These are phyloP conservation scores for Mycena galopus DNA, from an alignment of 768 basidiomycete species.

Conservation along the genomic window DNA sequence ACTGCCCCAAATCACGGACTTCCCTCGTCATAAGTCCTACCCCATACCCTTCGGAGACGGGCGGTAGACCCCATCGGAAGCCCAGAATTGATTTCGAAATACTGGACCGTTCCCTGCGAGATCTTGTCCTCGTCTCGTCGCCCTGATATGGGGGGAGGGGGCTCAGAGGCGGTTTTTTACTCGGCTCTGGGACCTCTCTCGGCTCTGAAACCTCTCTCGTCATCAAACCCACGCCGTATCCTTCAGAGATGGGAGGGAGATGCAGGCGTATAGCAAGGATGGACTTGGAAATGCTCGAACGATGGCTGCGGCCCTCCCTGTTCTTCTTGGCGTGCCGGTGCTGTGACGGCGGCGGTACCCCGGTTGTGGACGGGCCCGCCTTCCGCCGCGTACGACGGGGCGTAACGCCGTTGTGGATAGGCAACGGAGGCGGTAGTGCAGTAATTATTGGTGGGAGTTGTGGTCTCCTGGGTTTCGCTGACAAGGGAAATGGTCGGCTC, in stretches of 20 bases:
- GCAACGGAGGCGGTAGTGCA: background rate
- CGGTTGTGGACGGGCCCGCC: background rate
- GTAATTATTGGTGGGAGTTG: background rate
- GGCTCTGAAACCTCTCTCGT: background rate
- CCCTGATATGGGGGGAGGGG: background rate
- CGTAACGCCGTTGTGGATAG: conserved; percentile 1
- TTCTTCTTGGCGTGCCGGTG: background rate
- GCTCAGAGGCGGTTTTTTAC: background rate
- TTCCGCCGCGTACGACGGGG: conserved; percentile 7
- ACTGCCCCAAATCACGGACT: too few relatives aligned
- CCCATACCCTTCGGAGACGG: background rate
- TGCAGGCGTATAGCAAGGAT: conserved; percentile 4
- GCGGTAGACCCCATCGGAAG: background rate
- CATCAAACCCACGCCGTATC: conserved; percentile 28
- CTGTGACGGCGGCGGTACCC: background rate
- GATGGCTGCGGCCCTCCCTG: background rate
- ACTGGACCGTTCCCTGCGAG: background rate
- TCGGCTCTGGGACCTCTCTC: background rate
- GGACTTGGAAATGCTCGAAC: conserved; percentile 21
- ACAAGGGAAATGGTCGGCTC: conserved; percentile 22
- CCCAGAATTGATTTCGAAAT: background rate
- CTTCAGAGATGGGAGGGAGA: conserved; percentile 29
- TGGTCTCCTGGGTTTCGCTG: conserved; percentile 11
- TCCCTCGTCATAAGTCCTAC: conserved; percentile 7
- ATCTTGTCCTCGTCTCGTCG: too few relatives aligned